A percentile compares a stretch with the other conserved stretches of the same genome.
Evolutionary conservation across 305 asterid species (phyloP).

Genomic region (Fraxinus paxiana): DNA sequence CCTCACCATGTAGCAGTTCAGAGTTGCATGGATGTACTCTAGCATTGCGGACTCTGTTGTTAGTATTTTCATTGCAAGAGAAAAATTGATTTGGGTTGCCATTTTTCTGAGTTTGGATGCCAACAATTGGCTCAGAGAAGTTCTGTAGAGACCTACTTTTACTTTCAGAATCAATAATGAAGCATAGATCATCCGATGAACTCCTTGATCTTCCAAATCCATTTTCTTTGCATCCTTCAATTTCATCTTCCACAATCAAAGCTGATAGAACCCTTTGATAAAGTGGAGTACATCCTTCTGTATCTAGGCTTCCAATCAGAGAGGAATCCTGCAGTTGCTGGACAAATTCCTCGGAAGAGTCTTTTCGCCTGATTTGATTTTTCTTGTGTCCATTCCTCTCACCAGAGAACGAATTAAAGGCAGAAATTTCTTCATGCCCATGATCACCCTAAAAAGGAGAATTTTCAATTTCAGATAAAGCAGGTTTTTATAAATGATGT

Average conservation of each 20-base stretch:
- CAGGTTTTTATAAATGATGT: conserved; percentile 15
- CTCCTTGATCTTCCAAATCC: conserved; percentile 49
- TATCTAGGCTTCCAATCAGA: conserved; percentile 41
- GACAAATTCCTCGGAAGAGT: conserved; percentile 39
- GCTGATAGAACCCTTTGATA: conserved; percentile 92
- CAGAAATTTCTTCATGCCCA: conserved; percentile 40
- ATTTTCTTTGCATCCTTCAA: conserved; percentile 70
- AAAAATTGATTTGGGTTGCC: conserved; percentile 33
- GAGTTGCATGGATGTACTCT: conserved; percentile 45
- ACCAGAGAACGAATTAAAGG: conserved; percentile 36
- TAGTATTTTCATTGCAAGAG: conserved; percentile 54
- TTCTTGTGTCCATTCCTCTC: conserved; percentile 40
- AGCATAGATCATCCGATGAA: conserved; percentile 43
- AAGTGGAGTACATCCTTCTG: conserved; percentile 56
- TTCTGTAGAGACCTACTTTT: conserved; percentile 44
- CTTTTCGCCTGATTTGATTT: conserved; percentile 35
- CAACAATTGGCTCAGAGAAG: conserved; percentile 46
- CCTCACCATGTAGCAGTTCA: conserved; percentile 46
- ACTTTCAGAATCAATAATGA: conserved; percentile 37
- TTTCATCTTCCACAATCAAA: conserved; percentile 72
- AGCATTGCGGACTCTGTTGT: conserved; percentile 35
- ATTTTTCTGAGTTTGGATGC: conserved; percentile 36
- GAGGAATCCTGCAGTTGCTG: conserved; percentile 49
- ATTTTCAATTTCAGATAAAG: conserved; percentile 23
- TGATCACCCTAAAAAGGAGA: conserved; percentile 35